Base-by-base conservation (phyloP, 2,329 filamentous ascomycete species). In the Cucurbitaria berberidis region DNA sequence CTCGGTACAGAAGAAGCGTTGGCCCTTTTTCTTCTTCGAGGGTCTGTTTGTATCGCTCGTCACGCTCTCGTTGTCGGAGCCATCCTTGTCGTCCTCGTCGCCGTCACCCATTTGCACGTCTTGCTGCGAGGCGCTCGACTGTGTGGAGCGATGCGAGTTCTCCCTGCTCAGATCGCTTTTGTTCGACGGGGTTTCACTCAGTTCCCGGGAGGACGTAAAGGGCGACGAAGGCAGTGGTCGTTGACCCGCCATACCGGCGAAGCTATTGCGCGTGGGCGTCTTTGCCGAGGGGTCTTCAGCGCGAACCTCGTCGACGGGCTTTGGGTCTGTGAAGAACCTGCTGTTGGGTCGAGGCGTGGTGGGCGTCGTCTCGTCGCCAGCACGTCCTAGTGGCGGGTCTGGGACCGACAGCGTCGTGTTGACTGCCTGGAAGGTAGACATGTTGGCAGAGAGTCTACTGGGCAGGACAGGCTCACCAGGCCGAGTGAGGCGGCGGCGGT, bases 1-100 rank as follows among this genome's bases (percentile, higher is more conserved):
- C 27, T 96, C 92, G 3, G 89, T 96, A 77, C 95, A 99, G 76
- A 93, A 97, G 76, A 99, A 99, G 40, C 91, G 86, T 74, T 97
- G 92, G 0, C 92, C 91, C 76, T 96, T 96, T 79, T 96, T 97
- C 84, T 97, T 98, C 78, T 96, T 96, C 46, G 84, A 87, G 8
- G 90, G 89, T 57, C 88, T 85, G 55, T 91, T 89, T 11, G 89
- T 89, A 27, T 81, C 80, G 57, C 78, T 80, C 15, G 72, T 77
- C 13, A 74, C 75, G 57, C 80, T 82, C 22, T 82, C 80, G 45
- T 80, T 78, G 64, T 82, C 80, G 9, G 79, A 81, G 1, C 67
- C 78, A 24, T 80, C 78, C 39, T 67, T 66, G 21, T 89, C 89
- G 51, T 91, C 89, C 2, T 67, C 64, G 10, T 89, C 89, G 16